phyloP scores from a whole-genome alignment of 257 asterid genomes.

The Paulownia fortunei region DNA sequence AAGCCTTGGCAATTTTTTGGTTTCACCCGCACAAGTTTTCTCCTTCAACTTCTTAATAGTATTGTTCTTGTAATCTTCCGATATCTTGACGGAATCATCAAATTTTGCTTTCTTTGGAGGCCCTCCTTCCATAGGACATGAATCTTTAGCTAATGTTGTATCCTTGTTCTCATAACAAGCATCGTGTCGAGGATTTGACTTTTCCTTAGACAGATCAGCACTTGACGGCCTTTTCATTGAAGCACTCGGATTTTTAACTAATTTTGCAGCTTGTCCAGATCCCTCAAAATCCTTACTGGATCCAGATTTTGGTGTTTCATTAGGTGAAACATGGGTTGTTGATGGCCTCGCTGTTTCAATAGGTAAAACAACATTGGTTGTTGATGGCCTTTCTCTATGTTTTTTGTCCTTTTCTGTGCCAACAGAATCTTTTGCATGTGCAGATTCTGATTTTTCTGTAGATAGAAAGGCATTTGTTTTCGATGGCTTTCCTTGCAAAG shows the following conservation, averaged over 20 bases:
- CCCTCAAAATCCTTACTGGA: slow-evolving; percentile 18
- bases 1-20: slow-evolving; percentile 7
- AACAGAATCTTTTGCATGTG: slow-evolving; percentile 30
- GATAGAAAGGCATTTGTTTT: slow-evolving; percentile 1
- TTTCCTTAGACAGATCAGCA: slow-evolving; percentile 26
- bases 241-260: slow-evolving; percentile 32
- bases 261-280: slow-evolving; percentile 30
- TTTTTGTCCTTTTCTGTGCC: slow-evolving; percentile 18
- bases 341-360: slow-evolving; percentile 18
- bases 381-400: slow-evolving; percentile 18
- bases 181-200: slow-evolving; percentile 28
- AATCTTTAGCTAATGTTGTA: slow-evolving; percentile 22
- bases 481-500: slow-evolving; percentile 24
- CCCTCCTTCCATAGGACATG: slow-evolving; percentile 40
- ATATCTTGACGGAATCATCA: slow-evolving; percentile 28
- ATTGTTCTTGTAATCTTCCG: slow-evolving; percentile 26
- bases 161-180: slow-evolving; percentile 35
- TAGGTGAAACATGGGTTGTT: not conserved
- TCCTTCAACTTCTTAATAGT: slow-evolving; percentile 27
- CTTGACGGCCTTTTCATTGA: slow-evolving; percentile 18
- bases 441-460: slow-evolving; percentile 22
- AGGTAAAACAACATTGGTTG: slow-evolving; percentile 21
- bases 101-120: slow-evolving; percentile 48
- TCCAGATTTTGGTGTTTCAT: slow-evolving; percentile 27
- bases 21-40: slow-evolving; percentile 26